Evolutionary conservation across 371 early-diverging fungal species (phyloP).

Genomic region (Apophysomyces elegans): DNA sequence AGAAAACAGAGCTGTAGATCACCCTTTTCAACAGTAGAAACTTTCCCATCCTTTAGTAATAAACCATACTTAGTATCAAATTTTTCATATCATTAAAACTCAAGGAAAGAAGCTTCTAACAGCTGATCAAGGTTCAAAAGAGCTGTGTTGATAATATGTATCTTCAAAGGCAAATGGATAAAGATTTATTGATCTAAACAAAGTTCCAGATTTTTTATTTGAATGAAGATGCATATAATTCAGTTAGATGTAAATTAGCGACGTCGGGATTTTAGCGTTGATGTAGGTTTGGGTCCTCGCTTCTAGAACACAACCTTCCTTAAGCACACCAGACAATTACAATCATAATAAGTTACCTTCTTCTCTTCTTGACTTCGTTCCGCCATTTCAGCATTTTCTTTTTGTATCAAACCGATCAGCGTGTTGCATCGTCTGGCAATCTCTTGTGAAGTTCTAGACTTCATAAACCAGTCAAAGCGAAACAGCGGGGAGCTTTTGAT

Average conservation of each 20-base stretch:
- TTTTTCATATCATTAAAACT: too few species aligned
- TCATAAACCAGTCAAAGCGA: conserved; percentile 97
- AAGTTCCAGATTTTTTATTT: too few species aligned
- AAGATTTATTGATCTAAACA: too few species aligned
- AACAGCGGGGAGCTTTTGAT: conserved; percentile 85
- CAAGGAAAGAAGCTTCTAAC: too few species aligned
- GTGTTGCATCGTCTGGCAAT: conserved; percentile 82
- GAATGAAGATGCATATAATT: too few species aligned
- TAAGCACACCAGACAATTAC: background rate
- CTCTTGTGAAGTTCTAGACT: conserved; percentile 88
- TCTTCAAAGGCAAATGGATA: too few species aligned
- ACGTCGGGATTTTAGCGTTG: conserved; percentile 20
- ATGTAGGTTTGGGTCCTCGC: conserved; percentile 19
- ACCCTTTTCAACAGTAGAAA: too few species aligned
- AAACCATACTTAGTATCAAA: too few species aligned
- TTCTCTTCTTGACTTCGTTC: conserved; percentile 45
- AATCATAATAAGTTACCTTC: conserved; percentile 26
- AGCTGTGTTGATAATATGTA: too few species aligned
- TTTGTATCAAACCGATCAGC: conserved; percentile 67
- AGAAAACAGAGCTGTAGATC: too few species aligned
- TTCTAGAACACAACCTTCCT: conserved; percentile 11
- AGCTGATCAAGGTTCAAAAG: too few species aligned
- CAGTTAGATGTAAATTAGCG: conserved; percentile 10
- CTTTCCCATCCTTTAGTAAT: too few species aligned
- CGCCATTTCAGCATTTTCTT: conserved; percentile 59